These are phyloP conservation scores for Talaromyces sp. DNA, from an alignment of 2,329 filamentous ascomycete genomes.

Conservation along the genomic window DNA sequence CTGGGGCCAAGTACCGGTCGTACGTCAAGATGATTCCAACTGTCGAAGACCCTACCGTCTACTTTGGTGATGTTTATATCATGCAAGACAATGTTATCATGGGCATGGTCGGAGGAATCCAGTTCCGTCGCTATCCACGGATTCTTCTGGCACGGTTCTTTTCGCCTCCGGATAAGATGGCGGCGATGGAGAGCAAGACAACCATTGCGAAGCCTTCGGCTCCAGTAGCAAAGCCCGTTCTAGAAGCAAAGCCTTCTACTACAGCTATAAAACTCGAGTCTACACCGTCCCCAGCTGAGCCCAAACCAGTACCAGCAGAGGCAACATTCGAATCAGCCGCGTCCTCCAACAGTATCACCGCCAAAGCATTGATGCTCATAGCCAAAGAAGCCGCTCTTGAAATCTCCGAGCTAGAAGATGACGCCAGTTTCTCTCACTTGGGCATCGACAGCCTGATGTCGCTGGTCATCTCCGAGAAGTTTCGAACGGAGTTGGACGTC, in stretches of 20 bases:
- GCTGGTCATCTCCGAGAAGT: conserved; percentile 29
- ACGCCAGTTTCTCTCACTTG: conserved; percentile 23
- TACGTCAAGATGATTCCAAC: conserved; percentile 29
- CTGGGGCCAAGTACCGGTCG: conserved; percentile 20
- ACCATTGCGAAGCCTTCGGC: background rate
- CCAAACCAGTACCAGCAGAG: conserved; percentile 1
- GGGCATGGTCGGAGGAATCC: conserved; percentile 5
- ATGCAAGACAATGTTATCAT: conserved; percentile 22
- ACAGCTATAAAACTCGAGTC: background rate
- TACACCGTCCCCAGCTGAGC: conserved; percentile 8
- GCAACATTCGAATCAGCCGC: background rate
- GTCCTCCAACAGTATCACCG: background rate
- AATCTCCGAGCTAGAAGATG: conserved; percentile 17
- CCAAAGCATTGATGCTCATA: conserved; percentile 17
- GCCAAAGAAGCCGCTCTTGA: conserved; percentile 24
- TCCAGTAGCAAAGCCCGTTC: background rate
- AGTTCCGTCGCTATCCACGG: conserved; percentile 16
- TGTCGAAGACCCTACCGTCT: conserved; percentile 23
- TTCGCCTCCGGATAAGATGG: conserved; percentile 24
- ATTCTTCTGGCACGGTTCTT: conserved; percentile 30
- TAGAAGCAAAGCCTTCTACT: background rate
- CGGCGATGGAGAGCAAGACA: background rate
- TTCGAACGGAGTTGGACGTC: conserved; percentile 25
- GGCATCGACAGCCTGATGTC: conserved; percentile 35
- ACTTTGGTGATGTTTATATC: conserved; percentile 19